A percentile compares a stretch with the other conserved stretches of the same genome.
Conservation (phyloP, 352 stramenopile genomes). For the Phytophthora fragariaefolia region DNA sequence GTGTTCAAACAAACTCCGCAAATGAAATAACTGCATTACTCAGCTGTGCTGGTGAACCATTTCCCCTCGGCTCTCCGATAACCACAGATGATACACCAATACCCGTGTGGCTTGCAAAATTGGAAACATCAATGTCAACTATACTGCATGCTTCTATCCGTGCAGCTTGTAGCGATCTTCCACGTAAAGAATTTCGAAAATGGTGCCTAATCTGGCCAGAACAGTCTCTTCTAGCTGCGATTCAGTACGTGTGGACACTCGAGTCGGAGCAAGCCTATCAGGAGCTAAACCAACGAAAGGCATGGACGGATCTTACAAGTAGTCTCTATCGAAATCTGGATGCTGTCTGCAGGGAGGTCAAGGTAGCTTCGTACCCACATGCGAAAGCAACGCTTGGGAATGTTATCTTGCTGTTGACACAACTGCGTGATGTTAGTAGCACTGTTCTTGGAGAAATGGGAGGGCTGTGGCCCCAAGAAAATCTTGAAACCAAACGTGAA, state of each 20-base stretch:
- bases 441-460: constrained; percentile 40
- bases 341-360: constrained; percentile 56
- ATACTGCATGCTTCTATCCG: constrained; percentile 75
- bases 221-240: constrained; percentile 64
- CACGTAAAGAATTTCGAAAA: constrained; percentile 83
- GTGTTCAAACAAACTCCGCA: constrained; percentile 50
- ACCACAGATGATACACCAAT: constrained; percentile 45
- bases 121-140: constrained; percentile 69
- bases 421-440: constrained; percentile 63
- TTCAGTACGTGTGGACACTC: constrained; percentile 64
- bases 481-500: not conserved
- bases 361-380: constrained; percentile 47
- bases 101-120: constrained; percentile 57
- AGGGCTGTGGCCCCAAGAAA: constrained; percentile 16
- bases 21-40: constrained; percentile 67
- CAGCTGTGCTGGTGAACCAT: constrained; percentile 56
- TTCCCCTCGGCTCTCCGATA: constrained; percentile 68
- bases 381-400: constrained; percentile 46
- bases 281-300: constrained; percentile 23
- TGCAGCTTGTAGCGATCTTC: constrained; percentile 63
- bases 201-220: constrained; percentile 85
- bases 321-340: constrained; percentile 43
- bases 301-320: constrained; percentile 42
- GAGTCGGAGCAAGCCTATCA: constrained; percentile 61
- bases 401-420: constrained; percentile 53